phyloP scores from a whole-genome alignment of 257 asterid species.

The Solanum appendiculatum region DNA sequence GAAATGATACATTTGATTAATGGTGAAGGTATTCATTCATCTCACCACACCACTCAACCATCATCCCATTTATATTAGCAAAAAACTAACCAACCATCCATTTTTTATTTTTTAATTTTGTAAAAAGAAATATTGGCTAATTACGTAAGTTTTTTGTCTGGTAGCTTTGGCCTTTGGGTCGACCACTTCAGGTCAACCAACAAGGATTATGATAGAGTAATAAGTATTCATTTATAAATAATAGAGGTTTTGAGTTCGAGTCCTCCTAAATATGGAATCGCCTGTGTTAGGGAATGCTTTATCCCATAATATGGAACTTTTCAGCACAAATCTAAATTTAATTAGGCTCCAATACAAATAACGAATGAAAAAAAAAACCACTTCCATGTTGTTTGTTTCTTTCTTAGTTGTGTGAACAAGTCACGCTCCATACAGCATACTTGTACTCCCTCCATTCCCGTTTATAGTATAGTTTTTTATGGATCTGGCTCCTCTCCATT shows the following conservation, averaged over 20 bases:
- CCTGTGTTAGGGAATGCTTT: accelerated
- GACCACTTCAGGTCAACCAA: constrained; percentile 6
- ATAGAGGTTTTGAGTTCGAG: no score
- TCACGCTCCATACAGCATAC: not conserved
- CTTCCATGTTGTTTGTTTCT: not conserved
- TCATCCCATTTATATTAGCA: not conserved
- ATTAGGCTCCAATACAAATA: accelerated
- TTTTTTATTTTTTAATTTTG: not conserved
- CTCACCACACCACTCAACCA: not conserved
- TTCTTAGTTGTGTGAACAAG: not conserved
- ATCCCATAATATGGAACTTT: accelerated
- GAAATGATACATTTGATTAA: not conserved
- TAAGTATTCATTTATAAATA: no score
- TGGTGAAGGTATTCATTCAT: not conserved
- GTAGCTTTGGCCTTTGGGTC: constrained; percentile 21
- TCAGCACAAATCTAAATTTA: no score
- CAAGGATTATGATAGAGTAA: no score
- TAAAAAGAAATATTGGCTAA: not conserved
- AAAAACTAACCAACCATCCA: constrained; percentile 11
- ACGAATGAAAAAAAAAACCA: no score
- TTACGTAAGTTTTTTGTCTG: constrained; percentile 17
- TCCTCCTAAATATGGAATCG: accelerated
- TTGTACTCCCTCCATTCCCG: no score
- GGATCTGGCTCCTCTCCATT: no score
- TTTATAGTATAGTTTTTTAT: no score